Conservation (phyloP, 345 rosid genomes). For the Excoecaria agallocha region DNA sequence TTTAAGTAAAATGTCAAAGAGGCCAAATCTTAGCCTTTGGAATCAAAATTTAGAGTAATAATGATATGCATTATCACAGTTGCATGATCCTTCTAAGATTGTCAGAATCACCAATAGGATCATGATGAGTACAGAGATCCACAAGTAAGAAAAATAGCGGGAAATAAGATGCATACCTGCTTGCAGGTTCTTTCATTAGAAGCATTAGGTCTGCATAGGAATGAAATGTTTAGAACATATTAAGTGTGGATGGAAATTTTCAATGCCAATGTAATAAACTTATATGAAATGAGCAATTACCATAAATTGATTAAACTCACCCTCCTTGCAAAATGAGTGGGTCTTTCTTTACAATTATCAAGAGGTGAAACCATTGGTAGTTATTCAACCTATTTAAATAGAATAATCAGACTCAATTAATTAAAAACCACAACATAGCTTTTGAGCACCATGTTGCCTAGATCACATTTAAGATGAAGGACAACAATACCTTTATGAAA, state of each 20-base stretch:
- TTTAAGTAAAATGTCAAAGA: not conserved
- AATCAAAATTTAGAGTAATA: not conserved
- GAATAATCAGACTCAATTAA: constrained; percentile 9
- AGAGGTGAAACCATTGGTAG: constrained; percentile 74
- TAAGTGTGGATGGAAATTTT: constrained; percentile 59
- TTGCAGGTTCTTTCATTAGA: constrained; percentile 57
- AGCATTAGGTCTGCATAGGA: constrained; percentile 90
- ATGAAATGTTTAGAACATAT: constrained; percentile 81
- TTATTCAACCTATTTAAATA: constrained; percentile 69
- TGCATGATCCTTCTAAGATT: not conserved
- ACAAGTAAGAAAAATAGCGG: constrained; percentile 8
- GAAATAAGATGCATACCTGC: constrained; percentile 43
- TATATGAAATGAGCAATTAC: not conserved
- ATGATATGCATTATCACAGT: not conserved
- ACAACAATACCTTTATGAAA: constrained; percentile 74
- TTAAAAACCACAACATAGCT: not conserved
- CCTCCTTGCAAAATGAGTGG: constrained; percentile 67
- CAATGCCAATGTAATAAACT: not conserved
- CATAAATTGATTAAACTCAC: constrained; percentile 38
- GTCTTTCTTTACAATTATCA: constrained; percentile 62
- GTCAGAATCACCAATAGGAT: not conserved
- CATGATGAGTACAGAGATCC: not conserved
- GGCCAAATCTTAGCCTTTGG: not conserved
- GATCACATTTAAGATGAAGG: not conserved
- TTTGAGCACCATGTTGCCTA: not conserved